Base-by-base conservation (phyloP, 176 grass and related monocot species). In the Puya raimondii region DNA sequence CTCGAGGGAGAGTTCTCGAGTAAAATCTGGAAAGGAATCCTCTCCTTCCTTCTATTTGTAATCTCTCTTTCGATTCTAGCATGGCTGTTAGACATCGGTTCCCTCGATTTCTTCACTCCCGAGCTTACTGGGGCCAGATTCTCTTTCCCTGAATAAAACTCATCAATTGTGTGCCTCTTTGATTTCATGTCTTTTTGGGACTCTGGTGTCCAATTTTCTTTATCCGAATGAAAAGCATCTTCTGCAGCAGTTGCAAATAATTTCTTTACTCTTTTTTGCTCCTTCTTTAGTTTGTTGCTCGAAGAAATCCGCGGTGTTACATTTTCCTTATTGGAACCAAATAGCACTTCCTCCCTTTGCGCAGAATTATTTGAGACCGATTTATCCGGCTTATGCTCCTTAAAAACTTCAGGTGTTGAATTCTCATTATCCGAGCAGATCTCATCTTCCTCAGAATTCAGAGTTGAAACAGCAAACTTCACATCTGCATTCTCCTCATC, bases 111-210 rank as follows among this genome's bases (percentile, higher is more conserved):
- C 58, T 76, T 23, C 33, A 57, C 66, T 81, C 47, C 21, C 51
- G 84, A 81, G 74, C 70, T 51, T 72, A 81, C 16, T 78, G 94
- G 82, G 7, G 94, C 85, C 77, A 80, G 73, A 78, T 97, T 99
- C 82, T 99, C 94, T 75, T 99, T 99, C 71, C 91, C 82, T 25
- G 87, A 88, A 71, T 47, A 72, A 82, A 86, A 86, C 72, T 70
- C 48, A 57, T 84, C 80, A 15, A 84, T 72, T 59, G 20, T 17
- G 54, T 15, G 4, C 23, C 49, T 61, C 13, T 17, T 56, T 57
- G 66, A 61, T 12, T 61, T 77, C 52, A 27, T 58, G 10, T 59
- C 33, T 23, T 23, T 56, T 15, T 0, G 3, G 29, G 54, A 20
- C 10, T 64, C 68, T 9, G 53, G 47, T 51, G 21, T 64, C 54